Percentiles rank a stretch among this genome's conserved stretches.
Evolutionary conservation across 352 stramenopile genomes (phyloP).

Genomic region (Globisporangium lucens): DNA sequence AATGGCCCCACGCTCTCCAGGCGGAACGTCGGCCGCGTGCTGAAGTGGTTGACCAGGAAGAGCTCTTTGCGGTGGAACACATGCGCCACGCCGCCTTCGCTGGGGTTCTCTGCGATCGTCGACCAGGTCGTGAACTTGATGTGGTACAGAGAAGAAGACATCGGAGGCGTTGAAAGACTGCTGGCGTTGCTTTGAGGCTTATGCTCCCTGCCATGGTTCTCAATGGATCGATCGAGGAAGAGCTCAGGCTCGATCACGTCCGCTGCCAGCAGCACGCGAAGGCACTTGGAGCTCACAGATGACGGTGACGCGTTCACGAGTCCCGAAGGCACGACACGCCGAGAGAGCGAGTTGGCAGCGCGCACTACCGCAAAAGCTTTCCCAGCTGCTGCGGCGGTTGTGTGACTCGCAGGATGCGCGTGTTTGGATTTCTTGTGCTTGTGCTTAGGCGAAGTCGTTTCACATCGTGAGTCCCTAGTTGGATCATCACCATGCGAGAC

Average conservation of each 20-base stretch:
- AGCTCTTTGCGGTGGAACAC: conserved; percentile 50
- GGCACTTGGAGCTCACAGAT: conserved; percentile 38
- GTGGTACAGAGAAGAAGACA: conserved; percentile 27
- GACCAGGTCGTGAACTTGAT: conserved; percentile 80
- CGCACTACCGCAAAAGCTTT: conserved; percentile 75
- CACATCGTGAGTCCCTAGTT: conserved; percentile 9
- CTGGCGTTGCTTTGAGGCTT: neutral
- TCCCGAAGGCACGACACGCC: conserved; percentile 14
- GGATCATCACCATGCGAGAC: neutral
- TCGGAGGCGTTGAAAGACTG: neutral
- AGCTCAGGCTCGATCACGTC: conserved; percentile 66
- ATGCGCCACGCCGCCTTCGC: conserved; percentile 20
- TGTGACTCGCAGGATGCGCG: neutral
- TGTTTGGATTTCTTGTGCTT: conserved; percentile 1
- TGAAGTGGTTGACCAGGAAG: conserved; percentile 56
- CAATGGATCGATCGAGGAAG: conserved; percentile 44
- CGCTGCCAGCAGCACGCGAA: conserved; percentile 56
- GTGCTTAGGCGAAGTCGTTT: conserved; percentile 9
- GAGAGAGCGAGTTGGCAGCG: conserved; percentile 50
- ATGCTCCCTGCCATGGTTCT: neutral
- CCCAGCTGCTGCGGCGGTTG: conserved; percentile 30
- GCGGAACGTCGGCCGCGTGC: conserved; percentile 62
- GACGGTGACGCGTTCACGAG: conserved; percentile 13
- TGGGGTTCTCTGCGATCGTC: conserved; percentile 29
- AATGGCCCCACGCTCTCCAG: conserved; percentile 67